Evolutionary conservation across 345 rosid species (phyloP).

Genomic region (Xanthoceras sorbifolium): DNA sequence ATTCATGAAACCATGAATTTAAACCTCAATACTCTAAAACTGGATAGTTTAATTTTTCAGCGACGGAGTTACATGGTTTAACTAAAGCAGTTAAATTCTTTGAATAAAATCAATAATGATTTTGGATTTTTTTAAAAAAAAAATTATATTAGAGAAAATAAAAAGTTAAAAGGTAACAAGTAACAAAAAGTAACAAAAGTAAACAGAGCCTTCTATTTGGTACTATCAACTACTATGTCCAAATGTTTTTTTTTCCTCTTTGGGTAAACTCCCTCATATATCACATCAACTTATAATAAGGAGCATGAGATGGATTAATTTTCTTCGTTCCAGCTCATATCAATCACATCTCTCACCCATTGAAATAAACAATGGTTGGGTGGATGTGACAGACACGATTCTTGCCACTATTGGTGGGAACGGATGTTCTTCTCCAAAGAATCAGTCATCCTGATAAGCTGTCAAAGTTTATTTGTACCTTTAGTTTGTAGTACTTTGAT

Average conservation of each 20-base stretch:
- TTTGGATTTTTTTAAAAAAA: not conserved
- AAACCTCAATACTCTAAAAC: not conserved
- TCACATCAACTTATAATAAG: not conserved
- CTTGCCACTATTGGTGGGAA: not conserved
- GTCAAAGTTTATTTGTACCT: not conserved
- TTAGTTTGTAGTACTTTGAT: not conserved
- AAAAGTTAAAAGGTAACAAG: not conserved
- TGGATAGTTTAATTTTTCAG: constrained; percentile 11
- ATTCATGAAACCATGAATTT: constrained; percentile 4
- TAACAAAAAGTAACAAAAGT: no score
- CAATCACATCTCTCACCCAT: not conserved
- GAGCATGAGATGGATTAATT: not conserved
- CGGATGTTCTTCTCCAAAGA: not conserved
- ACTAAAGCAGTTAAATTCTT: not conserved
- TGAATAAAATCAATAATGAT: not conserved
- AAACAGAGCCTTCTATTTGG: not conserved
- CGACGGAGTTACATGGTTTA: not conserved
- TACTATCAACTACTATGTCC: not conserved
- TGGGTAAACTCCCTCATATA: not conserved
- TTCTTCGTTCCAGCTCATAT: not conserved
- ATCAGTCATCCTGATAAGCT: not conserved
- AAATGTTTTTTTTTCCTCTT: not conserved
- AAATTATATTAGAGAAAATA: not conserved
- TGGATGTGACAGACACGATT: not conserved
- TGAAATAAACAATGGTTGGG: not conserved